phyloP scores from a whole-genome alignment of 169 alveolate species.

The Plasmodium yoelii region DNA sequence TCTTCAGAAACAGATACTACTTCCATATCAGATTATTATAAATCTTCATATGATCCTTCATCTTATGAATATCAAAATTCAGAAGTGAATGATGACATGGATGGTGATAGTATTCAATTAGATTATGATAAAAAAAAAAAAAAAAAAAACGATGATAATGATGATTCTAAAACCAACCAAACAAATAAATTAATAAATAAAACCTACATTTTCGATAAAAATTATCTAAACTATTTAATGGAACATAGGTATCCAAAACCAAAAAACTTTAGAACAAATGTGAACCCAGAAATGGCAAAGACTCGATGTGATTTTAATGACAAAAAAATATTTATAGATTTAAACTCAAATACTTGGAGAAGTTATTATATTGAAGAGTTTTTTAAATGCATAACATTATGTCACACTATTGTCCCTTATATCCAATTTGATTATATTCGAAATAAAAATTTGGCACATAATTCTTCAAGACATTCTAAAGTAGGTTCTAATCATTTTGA shows the following conservation, averaged over 20 bases:
- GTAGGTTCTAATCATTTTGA: constrained; percentile 44
- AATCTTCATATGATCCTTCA: neutral
- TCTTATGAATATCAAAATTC: constrained; percentile 8
- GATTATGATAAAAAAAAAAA: neutral
- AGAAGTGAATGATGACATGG: constrained; percentile 1
- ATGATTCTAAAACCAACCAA: neutral
- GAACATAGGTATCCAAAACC: constrained; percentile 61
- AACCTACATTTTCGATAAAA: constrained; percentile 22
- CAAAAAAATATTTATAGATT: constrained; percentile 62
- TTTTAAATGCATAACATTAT: constrained; percentile 72
- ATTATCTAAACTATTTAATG: constrained; percentile 50
- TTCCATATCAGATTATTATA: constrained; percentile 3
- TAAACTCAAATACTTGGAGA: constrained; percentile 70
- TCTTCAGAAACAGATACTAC: constrained; percentile 1
- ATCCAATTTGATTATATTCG: constrained; percentile 62
- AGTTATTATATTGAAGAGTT: constrained; percentile 75
- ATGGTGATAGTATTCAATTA: neutral
- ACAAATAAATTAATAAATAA: neutral
- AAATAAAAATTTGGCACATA: constrained; percentile 44
- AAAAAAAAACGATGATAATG: neutral
- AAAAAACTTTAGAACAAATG: constrained; percentile 43
- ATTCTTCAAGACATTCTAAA: constrained; percentile 51
- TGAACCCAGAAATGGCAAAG: constrained; percentile 27
- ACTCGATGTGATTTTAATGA: constrained; percentile 64
- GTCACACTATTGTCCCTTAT: constrained; percentile 64